Evolutionary conservation across 2,329 filamentous ascomycete genomes (phyloP), one percentile per base, ranked within the genome.

Genomic region (Diaporthe capsici): DNA sequence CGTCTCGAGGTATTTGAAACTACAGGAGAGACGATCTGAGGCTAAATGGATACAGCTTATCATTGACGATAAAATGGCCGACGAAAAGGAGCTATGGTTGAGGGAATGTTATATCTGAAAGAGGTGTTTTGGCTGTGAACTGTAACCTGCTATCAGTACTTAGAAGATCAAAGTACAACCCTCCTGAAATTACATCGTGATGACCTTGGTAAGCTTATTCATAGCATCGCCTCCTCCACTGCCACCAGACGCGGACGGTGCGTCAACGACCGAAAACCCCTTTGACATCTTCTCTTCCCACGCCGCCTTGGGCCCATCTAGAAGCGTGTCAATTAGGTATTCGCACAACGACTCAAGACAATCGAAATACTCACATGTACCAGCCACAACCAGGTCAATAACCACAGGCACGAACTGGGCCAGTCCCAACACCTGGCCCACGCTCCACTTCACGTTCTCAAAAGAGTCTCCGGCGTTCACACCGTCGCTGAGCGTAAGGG

Each of bases 201-300:
- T 61, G 20, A 10, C 34, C 58, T 34, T 61, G 34, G 37, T 4
- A 42, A n/a, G 58, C 22, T 22, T 42, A 15, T 17, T 39, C 15
- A 22, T 25, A 25, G 58, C 6, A 42, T 25, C 4, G 13, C 37
- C 58, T 28, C 42, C 22, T 61, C 58, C 58, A 39, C 22, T 17
- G 34, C 17, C 25, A 12, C 34, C 22, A 39, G 58, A 61, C 13
- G 34, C 34, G 42, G 58, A 37, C 17, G 28, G 42, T 42, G 37
- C 22, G 37, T 61, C 58, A 25, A 61, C 37, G 7, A 61, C 34
- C 28, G 58, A 22, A 61, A 61, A 25, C 12, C 58, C 37, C 22
- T 61, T 61, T 25, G 58, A 61, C 58, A 61, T 61, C 12, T 61
- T 61, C 37, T 61, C 58, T 37, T 61, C 58, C 55, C 58, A 61